Conservation (phyloP, 306 rosid genomes). For the Betula pendula region DNA sequence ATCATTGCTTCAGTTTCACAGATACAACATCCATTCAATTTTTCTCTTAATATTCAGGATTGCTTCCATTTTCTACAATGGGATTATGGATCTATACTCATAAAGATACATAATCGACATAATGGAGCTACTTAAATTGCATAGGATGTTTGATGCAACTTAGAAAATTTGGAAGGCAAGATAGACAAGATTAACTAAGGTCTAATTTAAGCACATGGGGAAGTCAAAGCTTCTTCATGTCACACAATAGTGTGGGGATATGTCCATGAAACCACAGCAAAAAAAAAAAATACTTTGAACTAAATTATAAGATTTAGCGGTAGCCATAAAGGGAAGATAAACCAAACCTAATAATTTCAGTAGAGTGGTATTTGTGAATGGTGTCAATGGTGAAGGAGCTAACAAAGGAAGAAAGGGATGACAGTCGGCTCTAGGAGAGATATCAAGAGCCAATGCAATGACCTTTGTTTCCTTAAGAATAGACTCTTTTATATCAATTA, state of each 20-base stretch:
- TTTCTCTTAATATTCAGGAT: not conserved
- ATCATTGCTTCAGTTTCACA: not conserved
- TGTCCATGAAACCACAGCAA: conserved; percentile 13
- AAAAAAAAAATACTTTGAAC: conserved; percentile 1
- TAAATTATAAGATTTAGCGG: conserved; percentile 7
- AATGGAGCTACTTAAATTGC: not conserved
- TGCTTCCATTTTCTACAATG: not conserved
- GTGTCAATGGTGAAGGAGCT: conserved; percentile 57
- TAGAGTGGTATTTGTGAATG: conserved; percentile 42
- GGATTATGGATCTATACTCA: not conserved
- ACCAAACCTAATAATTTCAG: conserved; percentile 52
- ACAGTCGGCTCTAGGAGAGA: conserved; percentile 39
- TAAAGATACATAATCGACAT: not conserved
- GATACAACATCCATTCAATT: not conserved
- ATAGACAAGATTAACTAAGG: not conserved
- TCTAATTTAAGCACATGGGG: not conserved
- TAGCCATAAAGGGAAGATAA: conserved; percentile 20
- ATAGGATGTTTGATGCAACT: not conserved
- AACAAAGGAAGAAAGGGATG: conserved; percentile 58
- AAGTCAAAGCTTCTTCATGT: conserved; percentile 1
- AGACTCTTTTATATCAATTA: conserved; percentile 15
- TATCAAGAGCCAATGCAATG: conserved; percentile 37
- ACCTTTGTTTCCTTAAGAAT: conserved; percentile 13
- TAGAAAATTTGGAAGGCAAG: not conserved
- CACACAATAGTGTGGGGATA: conserved; percentile 2